Conservation (phyloP, 371 early-diverging fungal species). For the Apophysomyces variabilis region DNA sequence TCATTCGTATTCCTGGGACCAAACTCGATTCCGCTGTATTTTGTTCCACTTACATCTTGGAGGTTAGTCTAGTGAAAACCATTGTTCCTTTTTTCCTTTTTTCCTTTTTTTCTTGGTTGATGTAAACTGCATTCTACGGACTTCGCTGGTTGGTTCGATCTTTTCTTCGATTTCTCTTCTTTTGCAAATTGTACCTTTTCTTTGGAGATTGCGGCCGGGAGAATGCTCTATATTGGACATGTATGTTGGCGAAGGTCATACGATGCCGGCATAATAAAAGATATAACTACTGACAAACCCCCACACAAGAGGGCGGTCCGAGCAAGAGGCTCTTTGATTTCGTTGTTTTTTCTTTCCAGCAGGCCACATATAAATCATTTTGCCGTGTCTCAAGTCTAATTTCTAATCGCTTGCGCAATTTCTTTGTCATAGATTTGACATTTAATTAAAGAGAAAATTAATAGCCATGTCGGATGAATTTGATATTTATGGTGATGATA, state of each 20-base stretch:
- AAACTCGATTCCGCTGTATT: constrained; percentile 8
- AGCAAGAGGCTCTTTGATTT: constrained; percentile 9
- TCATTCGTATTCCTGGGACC: constrained; percentile 2
- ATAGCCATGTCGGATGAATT: constrained; percentile 39
- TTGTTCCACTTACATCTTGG: constrained; percentile 11
- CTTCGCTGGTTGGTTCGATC: constrained; percentile 1
- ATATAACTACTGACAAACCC: neutral
- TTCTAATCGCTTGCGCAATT: constrained; percentile 9
- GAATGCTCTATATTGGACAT: constrained; percentile 9
- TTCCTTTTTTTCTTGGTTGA: neutral
- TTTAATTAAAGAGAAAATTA: constrained; percentile 8
- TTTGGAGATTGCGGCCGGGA: constrained; percentile 2
- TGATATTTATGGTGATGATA: constrained; percentile 55
- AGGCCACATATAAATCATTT: constrained; percentile 4
- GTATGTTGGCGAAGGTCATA: constrained; percentile 4
- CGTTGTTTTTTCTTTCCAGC: constrained; percentile 4
- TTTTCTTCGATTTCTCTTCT: neutral
- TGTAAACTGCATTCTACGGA: constrained; percentile 4
- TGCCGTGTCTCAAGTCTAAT: constrained; percentile 1
- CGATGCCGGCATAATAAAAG: constrained; percentile 10
- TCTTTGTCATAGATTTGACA: constrained; percentile 12
- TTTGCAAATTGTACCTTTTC: constrained; percentile 8
- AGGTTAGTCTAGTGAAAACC: constrained; percentile 7
- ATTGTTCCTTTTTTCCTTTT: neutral
- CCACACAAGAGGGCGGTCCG: constrained; percentile 12